phyloP scores from a whole-genome alignment of 106 monocot species.

The Cymbidium sinense region DNA sequence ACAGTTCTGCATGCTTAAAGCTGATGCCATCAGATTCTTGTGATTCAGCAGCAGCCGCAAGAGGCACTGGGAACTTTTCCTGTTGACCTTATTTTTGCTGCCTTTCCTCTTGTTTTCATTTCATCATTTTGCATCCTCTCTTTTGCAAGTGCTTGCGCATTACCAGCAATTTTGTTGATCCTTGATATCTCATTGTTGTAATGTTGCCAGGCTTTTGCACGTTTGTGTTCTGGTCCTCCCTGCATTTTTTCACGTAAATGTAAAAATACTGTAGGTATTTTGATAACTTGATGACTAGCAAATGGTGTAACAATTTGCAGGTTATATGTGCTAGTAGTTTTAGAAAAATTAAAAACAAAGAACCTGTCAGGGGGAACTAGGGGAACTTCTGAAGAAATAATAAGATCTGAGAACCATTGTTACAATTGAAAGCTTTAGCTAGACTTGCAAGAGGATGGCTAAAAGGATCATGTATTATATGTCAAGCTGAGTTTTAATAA shows the following conservation, averaged over 20 bases:
- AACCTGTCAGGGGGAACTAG: background rate
- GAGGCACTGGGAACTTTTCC: constrained; percentile 12
- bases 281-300: background rate
- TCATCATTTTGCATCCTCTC: constrained; percentile 45
- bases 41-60: constrained; percentile 10
- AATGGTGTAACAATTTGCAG: background rate
- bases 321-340: background rate
- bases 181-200: constrained; percentile 49
- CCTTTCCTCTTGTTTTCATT: constrained; percentile 22
- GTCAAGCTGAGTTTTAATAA: background rate
- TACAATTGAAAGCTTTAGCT: background rate
- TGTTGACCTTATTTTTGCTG: constrained; percentile 14
- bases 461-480: background rate
- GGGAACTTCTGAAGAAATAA: background rate
- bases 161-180: constrained; percentile 54
- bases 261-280: no score
- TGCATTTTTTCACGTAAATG: constrained; percentile 36
- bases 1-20: background rate
- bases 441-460: background rate
- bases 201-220: constrained; percentile 32
- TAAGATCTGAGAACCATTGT: background rate
- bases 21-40: background rate
- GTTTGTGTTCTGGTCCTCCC: constrained; percentile 37
- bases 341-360: background rate
- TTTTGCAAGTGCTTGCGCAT: constrained; percentile 29